Base-by-base conservation (phyloP, 2,329 filamentous ascomycete genomes). In the Corinectria fuckeliana region DNA sequence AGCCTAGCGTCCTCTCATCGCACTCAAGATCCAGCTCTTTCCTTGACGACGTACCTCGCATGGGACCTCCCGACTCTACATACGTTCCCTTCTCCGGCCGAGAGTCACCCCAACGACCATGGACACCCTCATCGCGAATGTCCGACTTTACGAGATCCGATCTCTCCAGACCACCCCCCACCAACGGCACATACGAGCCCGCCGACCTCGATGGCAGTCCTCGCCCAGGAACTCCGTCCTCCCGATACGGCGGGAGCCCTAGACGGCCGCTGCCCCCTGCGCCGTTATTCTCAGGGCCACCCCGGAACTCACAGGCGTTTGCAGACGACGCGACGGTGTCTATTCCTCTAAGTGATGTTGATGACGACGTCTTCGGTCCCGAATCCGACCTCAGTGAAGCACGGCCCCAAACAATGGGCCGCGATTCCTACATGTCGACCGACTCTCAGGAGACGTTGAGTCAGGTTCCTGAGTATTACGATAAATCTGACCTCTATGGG, bases 171-270 rank as follows among this genome's bases (percentile, higher is more conserved):
- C 90, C 91, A 8, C 89, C 92, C 3, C 86, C 91, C 1, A 86
- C 88, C 1, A 88, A 82, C 65, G 80, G 89, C 21, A 83, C 88
- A 4, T 98, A 95, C 75, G 95, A 98, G 75, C 92, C 93, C 0
- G 84, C 89, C 20, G 93, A 97, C 68, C 78, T 98, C 59, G 94
- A 98, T 71, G 95, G 95, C 48, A 93, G 87, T 62, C 93, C 95
- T 6, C 82, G 95, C 58, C 94, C 95, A 1, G 94, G 94, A 5
- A 97, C 94, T 0, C 93, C 94, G 1, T 93, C 93, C 1, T 94
- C 92, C 2, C 85, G 88, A 73, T 97, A 98, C 74, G 91, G 93
- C 18, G 91, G 93, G 3, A 96, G 92, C 72, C 92, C 93, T 10
- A 87, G 92, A 67, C 85, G 94, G 56, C 94, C 94, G 3, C 81